Evolutionary conservation across 2,329 filamentous ascomycete species (phyloP).

Genomic region (Aspergillus chevalieri): DNA sequence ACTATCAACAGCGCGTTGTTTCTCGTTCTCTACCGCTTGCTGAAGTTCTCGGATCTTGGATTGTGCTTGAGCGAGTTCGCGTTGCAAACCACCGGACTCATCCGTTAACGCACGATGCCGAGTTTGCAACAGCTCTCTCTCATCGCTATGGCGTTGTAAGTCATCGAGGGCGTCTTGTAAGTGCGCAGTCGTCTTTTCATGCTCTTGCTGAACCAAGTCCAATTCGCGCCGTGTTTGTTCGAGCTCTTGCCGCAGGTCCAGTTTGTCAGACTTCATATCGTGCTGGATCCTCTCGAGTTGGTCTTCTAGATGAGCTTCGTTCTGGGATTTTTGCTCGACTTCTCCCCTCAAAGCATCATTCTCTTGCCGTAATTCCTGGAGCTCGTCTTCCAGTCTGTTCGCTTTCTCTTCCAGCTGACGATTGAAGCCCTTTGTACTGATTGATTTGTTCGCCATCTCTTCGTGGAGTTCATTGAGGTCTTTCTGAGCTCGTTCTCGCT

Average conservation of each 20-base stretch:
- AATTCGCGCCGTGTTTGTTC: conserved; percentile 39
- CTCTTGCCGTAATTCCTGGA: conserved; percentile 48
- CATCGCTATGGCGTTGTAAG: conserved; percentile 50
- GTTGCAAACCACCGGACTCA: conserved; percentile 62
- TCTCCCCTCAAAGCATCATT: conserved; percentile 39
- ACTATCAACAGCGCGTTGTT: conserved; percentile 53
- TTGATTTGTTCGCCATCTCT: conserved; percentile 72
- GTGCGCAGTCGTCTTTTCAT: conserved; percentile 37
- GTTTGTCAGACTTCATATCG: conserved; percentile 32
- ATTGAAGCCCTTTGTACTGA: conserved; percentile 66
- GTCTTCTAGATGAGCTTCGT: conserved; percentile 46
- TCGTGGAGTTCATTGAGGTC: conserved; percentile 61
- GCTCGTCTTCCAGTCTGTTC: conserved; percentile 59
- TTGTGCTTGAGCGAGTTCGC: conserved; percentile 50
- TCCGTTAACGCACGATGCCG: conserved; percentile 61
- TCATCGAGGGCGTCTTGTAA: conserved; percentile 56
- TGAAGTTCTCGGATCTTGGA: conserved; percentile 44
- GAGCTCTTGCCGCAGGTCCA: conserved; percentile 38
- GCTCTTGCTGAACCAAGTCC: conserved; percentile 42
- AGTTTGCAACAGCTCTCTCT: conserved; percentile 64
- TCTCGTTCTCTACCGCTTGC: conserved; percentile 47
- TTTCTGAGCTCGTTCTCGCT: conserved; percentile 46
- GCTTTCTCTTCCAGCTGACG: conserved; percentile 69
- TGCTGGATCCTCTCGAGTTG: conserved; percentile 37
- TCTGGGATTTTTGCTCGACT: conserved; percentile 38